phyloP scores from a whole-genome alignment of 352 stramenopile genomes.

The Phytophthora tentaculata region DNA sequence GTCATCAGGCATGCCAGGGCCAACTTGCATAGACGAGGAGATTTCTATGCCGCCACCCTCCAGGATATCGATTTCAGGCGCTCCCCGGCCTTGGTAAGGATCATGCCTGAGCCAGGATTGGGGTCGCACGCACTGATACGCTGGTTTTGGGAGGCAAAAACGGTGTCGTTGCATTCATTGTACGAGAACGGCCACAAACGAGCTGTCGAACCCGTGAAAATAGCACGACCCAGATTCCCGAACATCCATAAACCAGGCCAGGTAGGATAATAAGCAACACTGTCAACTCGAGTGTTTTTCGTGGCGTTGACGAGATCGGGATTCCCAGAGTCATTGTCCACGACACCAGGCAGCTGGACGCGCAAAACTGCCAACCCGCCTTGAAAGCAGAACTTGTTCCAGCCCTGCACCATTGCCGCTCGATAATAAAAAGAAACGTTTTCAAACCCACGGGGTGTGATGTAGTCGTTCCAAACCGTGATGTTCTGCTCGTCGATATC shows the following conservation, averaged over 20 bases:
- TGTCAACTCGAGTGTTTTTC: not conserved
- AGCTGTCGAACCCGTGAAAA: conserved; percentile 92
- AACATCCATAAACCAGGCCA: not conserved
- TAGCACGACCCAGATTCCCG: conserved; percentile 92
- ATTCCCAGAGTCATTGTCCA: not conserved
- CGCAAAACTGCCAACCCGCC: not conserved
- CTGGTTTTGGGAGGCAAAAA: conserved; percentile 59
- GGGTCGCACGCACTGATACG: conserved; percentile 89
- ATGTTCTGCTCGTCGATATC: conserved; percentile 31
- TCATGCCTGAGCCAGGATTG: conserved; percentile 91
- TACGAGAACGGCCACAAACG: conserved; percentile 96
- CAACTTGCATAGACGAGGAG: conserved; percentile 56
- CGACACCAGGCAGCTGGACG: not conserved
- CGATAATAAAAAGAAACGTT: not conserved
- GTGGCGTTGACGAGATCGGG: not conserved
- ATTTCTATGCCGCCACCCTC: conserved; percentile 23
- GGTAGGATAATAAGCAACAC: not conserved
- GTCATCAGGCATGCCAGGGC: conserved; percentile 61
- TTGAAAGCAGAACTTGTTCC: conserved; percentile 3
- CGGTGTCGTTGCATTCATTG: conserved; percentile 83
- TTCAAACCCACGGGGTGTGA: not conserved
- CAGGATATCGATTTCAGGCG: conserved; percentile 60
- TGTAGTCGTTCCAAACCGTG: not conserved
- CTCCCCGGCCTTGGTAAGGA: conserved; percentile 84
- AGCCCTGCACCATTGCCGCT: not conserved